phyloP scores from a whole-genome alignment of 345 rosid species.

The Syzygium jambos region DNA sequence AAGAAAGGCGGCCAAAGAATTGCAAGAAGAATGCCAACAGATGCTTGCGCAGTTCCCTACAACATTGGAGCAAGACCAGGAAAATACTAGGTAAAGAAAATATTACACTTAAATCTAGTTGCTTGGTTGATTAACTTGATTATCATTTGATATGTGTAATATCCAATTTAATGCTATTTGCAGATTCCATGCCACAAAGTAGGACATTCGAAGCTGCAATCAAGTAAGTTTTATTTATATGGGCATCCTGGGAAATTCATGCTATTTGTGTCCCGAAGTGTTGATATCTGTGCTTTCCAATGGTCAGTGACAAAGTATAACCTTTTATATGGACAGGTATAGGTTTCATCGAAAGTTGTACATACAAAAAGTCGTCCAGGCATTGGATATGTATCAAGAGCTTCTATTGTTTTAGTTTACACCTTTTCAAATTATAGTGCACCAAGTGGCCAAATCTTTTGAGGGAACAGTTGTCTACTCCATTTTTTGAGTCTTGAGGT shows the following conservation, averaged over 20 bases:
- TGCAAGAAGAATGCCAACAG: constrained; percentile 73
- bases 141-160: background rate
- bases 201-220: constrained; percentile 56
- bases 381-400: constrained; percentile 74
- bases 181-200: constrained; percentile 57
- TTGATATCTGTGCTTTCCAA: background rate
- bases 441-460: background rate
- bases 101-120: background rate
- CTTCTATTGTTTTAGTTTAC: constrained; percentile 38
- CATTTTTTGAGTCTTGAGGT: background rate
- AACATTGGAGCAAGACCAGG: constrained; percentile 61
- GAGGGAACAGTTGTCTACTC: background rate
- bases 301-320: background rate
- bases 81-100: constrained; percentile 40
- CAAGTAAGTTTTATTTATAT: constrained; percentile 25
- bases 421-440: background rate
- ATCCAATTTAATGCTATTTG: background rate
- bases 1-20: constrained; percentile 67
- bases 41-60: constrained; percentile 69
- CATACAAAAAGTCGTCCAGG: constrained; percentile 54
- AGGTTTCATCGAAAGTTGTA: constrained; percentile 75
- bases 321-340: constrained; percentile 28
- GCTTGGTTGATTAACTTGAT: background rate
- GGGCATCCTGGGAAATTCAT: background rate
- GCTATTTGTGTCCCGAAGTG: background rate